Conservation (phyloP, 2,329 filamentous ascomycete species). For the Ceratocystis papillata region DNA sequence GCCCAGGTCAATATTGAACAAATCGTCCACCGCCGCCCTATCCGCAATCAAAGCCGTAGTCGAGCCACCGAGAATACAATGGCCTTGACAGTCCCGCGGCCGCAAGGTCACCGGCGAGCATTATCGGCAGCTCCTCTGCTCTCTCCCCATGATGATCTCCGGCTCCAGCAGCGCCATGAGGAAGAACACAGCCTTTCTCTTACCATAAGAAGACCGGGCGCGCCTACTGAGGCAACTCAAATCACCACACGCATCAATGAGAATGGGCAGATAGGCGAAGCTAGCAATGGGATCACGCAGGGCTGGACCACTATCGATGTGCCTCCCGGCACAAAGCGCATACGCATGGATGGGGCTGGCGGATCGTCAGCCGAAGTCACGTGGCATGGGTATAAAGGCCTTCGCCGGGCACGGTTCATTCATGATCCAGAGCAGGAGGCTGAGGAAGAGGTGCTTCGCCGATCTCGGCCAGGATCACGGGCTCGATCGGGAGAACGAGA, state of each 20-base stretch:
- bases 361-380: constrained; percentile 65
- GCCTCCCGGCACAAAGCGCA: constrained; percentile 68
- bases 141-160: constrained; percentile 29
- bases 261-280: constrained; percentile 60
- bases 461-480: constrained; percentile 28
- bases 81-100: constrained; percentile 39
- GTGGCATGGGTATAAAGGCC: constrained; percentile 70
- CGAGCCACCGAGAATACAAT: constrained; percentile 35
- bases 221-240: constrained; percentile 54
- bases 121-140: constrained; percentile 33
- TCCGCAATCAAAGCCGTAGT: neutral
- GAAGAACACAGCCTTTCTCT: constrained; percentile 49
- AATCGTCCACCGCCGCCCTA: neutral
- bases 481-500: constrained; percentile 16
- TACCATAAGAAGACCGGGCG: constrained; percentile 19
- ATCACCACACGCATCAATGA: constrained; percentile 45
- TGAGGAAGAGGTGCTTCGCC: neutral
- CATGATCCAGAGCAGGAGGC: constrained; percentile 55
- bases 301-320: constrained; percentile 78
- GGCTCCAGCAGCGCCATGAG: constrained; percentile 42
- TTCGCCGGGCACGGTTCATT: constrained; percentile 62
- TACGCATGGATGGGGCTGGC: constrained; percentile 70
- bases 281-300: constrained; percentile 59
- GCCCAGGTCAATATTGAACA: constrained; percentile 51
- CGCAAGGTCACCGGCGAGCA: constrained; percentile 26